These are phyloP conservation scores for Stachybotrys echinatus DNA, from an alignment of 2,329 filamentous ascomycete species.

Conservation along the genomic window DNA sequence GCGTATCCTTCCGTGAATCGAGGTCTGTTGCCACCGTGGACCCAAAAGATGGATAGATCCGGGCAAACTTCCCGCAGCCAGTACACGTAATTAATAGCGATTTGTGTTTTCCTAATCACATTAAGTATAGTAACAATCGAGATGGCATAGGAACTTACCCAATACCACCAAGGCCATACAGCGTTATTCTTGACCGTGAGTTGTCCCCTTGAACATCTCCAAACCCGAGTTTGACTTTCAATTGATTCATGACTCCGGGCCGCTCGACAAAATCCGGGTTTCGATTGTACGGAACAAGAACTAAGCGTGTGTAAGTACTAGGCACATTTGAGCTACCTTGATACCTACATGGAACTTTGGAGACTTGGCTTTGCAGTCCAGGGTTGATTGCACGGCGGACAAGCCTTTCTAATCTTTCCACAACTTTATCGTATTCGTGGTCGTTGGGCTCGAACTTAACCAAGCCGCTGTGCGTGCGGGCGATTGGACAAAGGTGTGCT, in stretches of 20 bases:
- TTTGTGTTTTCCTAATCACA: neutral
- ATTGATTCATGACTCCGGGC: neutral
- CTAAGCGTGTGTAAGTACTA: too few relatives aligned
- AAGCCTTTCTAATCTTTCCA: neutral
- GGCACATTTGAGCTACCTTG: too few relatives aligned
- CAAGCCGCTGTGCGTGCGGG: conserved; percentile 12
- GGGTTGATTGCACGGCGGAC: neutral
- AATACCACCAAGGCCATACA: neutral
- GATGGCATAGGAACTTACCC: neutral
- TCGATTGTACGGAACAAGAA: neutral
- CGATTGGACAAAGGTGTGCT: conserved; percentile 14
- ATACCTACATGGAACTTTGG: neutral
- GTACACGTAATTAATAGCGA: neutral
- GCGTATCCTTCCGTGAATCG: neutral
- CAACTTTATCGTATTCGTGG: conserved; percentile 8
- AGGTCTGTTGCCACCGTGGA: neutral
- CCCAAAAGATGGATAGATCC: neutral
- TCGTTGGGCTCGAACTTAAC: conserved; percentile 17
- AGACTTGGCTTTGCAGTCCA: neutral
- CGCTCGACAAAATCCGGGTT: neutral
- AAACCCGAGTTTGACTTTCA: neutral
- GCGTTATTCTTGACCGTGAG: neutral
- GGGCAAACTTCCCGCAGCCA: neutral
- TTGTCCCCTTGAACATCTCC: neutral
- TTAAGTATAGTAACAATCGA: neutral